These are phyloP conservation scores for Epichloe gansuensis DNA, from an alignment of 2,329 filamentous ascomycete genomes.

Conservation along the genomic window DNA sequence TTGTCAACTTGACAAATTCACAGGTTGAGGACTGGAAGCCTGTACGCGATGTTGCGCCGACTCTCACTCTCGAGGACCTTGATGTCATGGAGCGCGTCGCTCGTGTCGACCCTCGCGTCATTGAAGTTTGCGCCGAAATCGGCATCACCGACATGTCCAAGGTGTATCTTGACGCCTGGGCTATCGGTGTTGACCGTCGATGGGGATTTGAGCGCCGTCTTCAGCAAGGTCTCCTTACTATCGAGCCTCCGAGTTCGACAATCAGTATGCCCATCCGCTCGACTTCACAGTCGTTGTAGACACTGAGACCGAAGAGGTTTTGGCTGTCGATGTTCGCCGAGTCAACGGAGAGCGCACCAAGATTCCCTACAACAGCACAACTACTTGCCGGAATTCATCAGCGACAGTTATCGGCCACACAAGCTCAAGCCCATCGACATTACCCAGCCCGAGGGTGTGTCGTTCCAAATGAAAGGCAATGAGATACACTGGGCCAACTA, in stretches of 20 bases:
- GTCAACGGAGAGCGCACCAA: constrained; percentile 37
- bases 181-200: constrained; percentile 69
- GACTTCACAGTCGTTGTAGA: constrained; percentile 32
- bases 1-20: constrained; percentile 34
- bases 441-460: constrained; percentile 28
- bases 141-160: constrained; percentile 75
- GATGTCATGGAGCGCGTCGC: constrained; percentile 60
- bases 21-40: constrained; percentile 33
- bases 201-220: constrained; percentile 61
- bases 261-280: constrained; percentile 46
- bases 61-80: constrained; percentile 67
- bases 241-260: constrained; percentile 57
- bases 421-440: constrained; percentile 27
- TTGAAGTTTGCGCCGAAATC: constrained; percentile 62
- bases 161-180: constrained; percentile 77
- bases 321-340: constrained; percentile 30
- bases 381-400: constrained; percentile 24
- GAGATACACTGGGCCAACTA: constrained; percentile 50
- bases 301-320: constrained; percentile 36
- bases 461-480: constrained; percentile 34
- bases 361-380: constrained; percentile 27
- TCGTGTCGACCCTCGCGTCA: constrained; percentile 58
- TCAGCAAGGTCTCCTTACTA: constrained; percentile 76
- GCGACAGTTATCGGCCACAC: constrained; percentile 22
- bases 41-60: constrained; percentile 33